A percentile compares a stretch with the other conserved stretches of the same genome.
Conservation (phyloP, 345 rosid genomes). For the Rhodomyrtus tomentosa region DNA sequence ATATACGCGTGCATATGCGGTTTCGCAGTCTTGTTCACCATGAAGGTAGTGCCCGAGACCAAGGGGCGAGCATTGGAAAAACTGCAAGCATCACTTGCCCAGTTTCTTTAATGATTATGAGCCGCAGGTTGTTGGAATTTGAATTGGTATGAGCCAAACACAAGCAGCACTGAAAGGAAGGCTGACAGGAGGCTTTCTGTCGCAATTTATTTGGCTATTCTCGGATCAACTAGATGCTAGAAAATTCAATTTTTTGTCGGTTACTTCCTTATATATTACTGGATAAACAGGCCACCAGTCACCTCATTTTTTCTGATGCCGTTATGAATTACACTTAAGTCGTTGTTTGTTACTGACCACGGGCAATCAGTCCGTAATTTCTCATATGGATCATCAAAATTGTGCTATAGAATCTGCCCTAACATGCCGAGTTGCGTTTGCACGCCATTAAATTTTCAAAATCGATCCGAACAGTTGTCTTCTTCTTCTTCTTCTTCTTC, state of each 20-base stretch:
- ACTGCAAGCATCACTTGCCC: conserved; percentile 17
- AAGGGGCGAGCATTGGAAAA: conserved; percentile 56
- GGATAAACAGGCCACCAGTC: not conserved
- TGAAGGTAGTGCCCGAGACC: conserved; percentile 48
- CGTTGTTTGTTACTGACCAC: not conserved
- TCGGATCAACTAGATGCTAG: not conserved
- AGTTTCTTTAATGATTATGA: not conserved
- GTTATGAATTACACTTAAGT: not conserved
- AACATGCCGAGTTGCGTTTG: not conserved
- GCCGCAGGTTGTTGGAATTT: not conserved
- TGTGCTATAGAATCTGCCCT: not conserved
- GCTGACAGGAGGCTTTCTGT: not conserved
- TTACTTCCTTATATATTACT: not conserved
- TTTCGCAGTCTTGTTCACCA: conserved; percentile 20
- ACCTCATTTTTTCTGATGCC: not conserved
- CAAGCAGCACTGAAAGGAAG: not conserved
- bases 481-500: not conserved
- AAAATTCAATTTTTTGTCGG: not conserved
- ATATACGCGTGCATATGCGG: conserved; percentile 17
- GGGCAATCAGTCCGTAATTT: not conserved
- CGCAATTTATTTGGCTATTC: not conserved
- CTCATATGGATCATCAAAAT: too few relatives aligned
- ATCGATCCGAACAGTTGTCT: not conserved
- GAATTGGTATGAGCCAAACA: not conserved
- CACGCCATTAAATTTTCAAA: too few relatives aligned